Evolutionary conservation across 768 basidiomycete genomes (phyloP), one percentile per base, ranked within the genome.

Genomic region (Tulasnella sp.): DNA sequence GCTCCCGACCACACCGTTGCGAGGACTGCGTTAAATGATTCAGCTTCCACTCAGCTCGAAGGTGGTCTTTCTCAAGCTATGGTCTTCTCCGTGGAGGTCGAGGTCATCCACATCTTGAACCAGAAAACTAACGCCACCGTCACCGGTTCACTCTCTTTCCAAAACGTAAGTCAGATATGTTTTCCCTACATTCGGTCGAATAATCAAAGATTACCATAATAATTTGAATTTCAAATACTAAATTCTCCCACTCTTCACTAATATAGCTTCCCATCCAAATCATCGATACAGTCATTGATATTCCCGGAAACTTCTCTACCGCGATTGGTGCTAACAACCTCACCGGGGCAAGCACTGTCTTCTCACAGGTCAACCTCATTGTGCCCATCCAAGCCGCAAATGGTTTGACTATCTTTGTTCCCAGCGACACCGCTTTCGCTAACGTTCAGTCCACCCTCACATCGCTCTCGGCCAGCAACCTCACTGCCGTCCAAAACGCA

Each of bases 331-430:
- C 73, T 1, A 70, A 72, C 56, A 74, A 80, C 38, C 69, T 79
- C 29, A 73, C 75, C 5, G 65, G 69, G 3, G 66, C 81, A 63
- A 70, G 74, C 12, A 61, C 64, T 19, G 21, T 66, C 5, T 59
- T 74, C 25, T n/a, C 55, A 24, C 56, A 65, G 15, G 68, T 74
- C 12, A 61, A 76, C 60, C 66, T 71, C 4, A 71, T 77, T 61
- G 74, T 55, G 46, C 68, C 52, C 7, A 69, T 80, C 25, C 65
- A 74, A 38, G 65, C 68, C 1, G 68, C 76, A 0, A 68, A 62
- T 25, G 87, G 85, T 2, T 73, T 83, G 61, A 88, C 87, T 0
- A 62, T 87, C 42, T 87, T 88, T 65, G 78, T 81, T 2, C 86
- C 87, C 7, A 75, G 70, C 59, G 73, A 83, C 63, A 68, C 69